Evolutionary conservation across 441 rosid species (phyloP).

Genomic region (Francoa sonchifolia): DNA sequence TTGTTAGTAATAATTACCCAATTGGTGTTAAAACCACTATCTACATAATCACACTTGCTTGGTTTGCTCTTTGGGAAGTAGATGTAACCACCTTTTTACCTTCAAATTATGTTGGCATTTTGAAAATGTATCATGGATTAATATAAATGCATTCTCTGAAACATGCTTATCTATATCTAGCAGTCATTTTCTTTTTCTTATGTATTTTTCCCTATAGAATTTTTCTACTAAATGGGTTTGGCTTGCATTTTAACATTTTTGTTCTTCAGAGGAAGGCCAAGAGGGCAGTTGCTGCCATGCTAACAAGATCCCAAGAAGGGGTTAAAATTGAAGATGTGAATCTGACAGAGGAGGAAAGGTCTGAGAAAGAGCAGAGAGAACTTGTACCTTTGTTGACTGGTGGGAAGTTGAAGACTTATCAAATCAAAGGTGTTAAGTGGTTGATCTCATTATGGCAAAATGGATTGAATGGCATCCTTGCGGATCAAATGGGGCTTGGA

Average conservation of each 20-base stretch:
- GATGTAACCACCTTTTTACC: too few relatives aligned
- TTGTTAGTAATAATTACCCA: too few relatives aligned
- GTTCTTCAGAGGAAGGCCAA: constrained; percentile 77
- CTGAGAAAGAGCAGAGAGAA: constrained; percentile 71
- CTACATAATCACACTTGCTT: too few relatives aligned
- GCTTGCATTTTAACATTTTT: constrained; percentile 1
- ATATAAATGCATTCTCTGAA: too few relatives aligned
- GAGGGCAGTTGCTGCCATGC: constrained; percentile 92
- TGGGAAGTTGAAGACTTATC: constrained; percentile 79
- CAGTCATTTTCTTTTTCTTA: too few relatives aligned
- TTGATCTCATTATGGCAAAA: constrained; percentile 90
- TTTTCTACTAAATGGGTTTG: too few relatives aligned
- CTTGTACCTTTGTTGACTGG: constrained; percentile 82
- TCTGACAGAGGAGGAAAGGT: constrained; percentile 64
- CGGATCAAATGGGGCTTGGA: constrained; percentile 99
- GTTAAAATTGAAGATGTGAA: constrained; percentile 29
- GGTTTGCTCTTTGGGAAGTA: too few relatives aligned
- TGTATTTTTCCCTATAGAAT: background rate
- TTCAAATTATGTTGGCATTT: too few relatives aligned
- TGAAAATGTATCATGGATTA: too few relatives aligned
- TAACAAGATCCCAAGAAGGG: constrained; percentile 58
- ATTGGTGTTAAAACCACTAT: too few relatives aligned
- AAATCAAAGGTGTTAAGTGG: constrained; percentile 94
- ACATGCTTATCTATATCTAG: too few relatives aligned
- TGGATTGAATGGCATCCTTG: constrained; percentile 93